Evolutionary conservation across 495 filamentous ascomycete species (phyloP), one percentile per base, ranked within the genome.

Genomic region (Neurospora tetrasperma): DNA sequence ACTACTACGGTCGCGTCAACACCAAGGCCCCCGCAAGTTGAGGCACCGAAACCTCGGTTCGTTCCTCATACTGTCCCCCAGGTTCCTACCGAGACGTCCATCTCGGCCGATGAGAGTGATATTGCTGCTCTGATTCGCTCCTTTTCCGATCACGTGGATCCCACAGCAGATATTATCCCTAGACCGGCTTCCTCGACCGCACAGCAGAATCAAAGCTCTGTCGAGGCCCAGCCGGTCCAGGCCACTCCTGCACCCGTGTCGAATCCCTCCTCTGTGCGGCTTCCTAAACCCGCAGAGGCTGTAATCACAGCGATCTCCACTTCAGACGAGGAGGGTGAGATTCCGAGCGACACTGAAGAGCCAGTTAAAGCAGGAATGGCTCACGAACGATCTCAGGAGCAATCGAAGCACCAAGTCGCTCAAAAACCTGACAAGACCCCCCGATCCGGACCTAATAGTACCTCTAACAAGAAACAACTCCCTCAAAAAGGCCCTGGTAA

Each of bases 121-220:
- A 79, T 79, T 42, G 73, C 73, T 3, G 77, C 74, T n/a, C 62
- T 79, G 44, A 79, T 79, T 14, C 70, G 72, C 14, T 79, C 76
- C 0, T 76, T 78, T 23, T 76, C 73, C 14, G 7, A 38, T 18
- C 27, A 66, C 6, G 27, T 27, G 27, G 54, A 66, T 38, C 54
- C 54, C 54, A 66, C 35, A 6, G 27, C 12, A 38, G 54, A 7
- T 9, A 35, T 18, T 35, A 18, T 73, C 2, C 70, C 35, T 54
- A 66, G 48, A 35, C 18, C 27, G 42, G 27, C 3, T 42, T 10
- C 1, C 16, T 59, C 68, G 18, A 20, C 14, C 16, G 12, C 48
- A 20, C 70, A 2, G 68, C 23, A 35, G 42, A 27, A 23, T 35
- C 23, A 42, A 42, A 38, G 27, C 46, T 20, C 44, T 20, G 9